Evolutionary conservation across 768 basidiomycete genomes (phyloP).

Genomic region (Boletus rubropictus): DNA sequence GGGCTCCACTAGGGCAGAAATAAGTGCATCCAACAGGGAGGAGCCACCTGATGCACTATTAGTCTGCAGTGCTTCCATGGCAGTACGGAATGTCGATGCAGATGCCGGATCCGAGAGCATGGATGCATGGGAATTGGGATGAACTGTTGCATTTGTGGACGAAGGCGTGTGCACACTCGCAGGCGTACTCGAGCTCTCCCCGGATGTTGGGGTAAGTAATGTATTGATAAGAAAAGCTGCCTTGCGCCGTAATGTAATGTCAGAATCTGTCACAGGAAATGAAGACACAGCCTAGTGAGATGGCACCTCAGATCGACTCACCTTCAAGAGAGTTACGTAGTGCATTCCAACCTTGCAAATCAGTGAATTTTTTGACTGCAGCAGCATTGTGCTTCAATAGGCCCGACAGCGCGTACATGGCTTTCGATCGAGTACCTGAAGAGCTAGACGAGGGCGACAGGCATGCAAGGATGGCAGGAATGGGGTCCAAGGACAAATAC

Average conservation of each 20-base stretch:
- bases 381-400: constrained; percentile 70
- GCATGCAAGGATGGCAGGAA: constrained; percentile 57
- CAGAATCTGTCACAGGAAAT: constrained; percentile 51
- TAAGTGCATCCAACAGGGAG: constrained; percentile 43
- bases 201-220: constrained; percentile 51
- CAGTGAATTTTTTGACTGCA: constrained; percentile 52
- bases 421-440: constrained; percentile 63
- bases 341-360: constrained; percentile 56
- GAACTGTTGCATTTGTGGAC: constrained; percentile 37
- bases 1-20: constrained; percentile 50
- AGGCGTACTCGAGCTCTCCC: constrained; percentile 3
- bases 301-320: constrained; percentile 19
- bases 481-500: constrained; percentile 62
- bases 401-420: constrained; percentile 75
- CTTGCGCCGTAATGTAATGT: constrained; percentile 73
- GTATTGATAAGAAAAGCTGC: constrained; percentile 68
- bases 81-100: constrained; percentile 45
- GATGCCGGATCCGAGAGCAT: constrained; percentile 49
- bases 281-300: constrained; percentile 2
- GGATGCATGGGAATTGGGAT: constrained; percentile 69
- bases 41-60: constrained; percentile 28
- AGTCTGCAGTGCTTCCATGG: constrained; percentile 43
- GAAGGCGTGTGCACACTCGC: constrained; percentile 19
- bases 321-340: constrained; percentile 59
- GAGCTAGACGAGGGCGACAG: constrained; percentile 51